Evolutionary conservation across 2,329 filamentous ascomycete genomes (phyloP), one percentile per base, ranked within the genome.

Genomic region (Rhinocladiella similis): DNA sequence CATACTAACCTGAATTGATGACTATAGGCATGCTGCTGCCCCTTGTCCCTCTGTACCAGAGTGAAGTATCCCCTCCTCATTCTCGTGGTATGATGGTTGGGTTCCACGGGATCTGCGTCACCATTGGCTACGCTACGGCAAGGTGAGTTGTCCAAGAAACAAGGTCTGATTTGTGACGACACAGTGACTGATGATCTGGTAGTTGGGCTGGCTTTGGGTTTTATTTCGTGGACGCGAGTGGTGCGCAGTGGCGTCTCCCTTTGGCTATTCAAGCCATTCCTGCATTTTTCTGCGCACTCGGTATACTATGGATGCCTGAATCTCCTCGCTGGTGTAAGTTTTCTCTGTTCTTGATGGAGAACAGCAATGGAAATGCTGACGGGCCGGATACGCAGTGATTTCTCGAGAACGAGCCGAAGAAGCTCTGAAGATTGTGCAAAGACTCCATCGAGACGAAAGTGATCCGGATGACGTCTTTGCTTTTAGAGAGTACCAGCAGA

Each of bases 261-360:
- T 83, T 90, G 50, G 86, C 83, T 60, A 77, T 93, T 0, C 89
- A 93, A 65, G 76, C 91, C 2, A 75, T 80, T 0, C 89, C 89
- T 0, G 87, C 87, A 0, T 60, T 87, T 0, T 60, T 89, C 3
- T 80, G 93, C 1, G 83, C 85, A 6, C 61, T 79, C 3, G 89
- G 89, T 35, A 91, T 92, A 80, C 59, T 70, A n/a, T 90, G 89
- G 73, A 90, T 92, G 87, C 89, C 88, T 0, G 91, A 88, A 73
- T 88, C 84, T 0, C 89, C 89, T 0, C 81, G 89, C 62, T 91
- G 88, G 88, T 54, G 50, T 27, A 51, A 41, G 45, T 62, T 14
- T 38, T 3, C 10, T 10, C 22, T 25, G n/a, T n/a, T n/a, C n/a
- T n/a, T n/a, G n/a, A n/a, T n/a, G n/a, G n/a, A n/a, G n/a, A n/a